Evolutionary conservation across 306 rosid genomes (phyloP).

Genomic region (Trichosanthes truncata): DNA sequence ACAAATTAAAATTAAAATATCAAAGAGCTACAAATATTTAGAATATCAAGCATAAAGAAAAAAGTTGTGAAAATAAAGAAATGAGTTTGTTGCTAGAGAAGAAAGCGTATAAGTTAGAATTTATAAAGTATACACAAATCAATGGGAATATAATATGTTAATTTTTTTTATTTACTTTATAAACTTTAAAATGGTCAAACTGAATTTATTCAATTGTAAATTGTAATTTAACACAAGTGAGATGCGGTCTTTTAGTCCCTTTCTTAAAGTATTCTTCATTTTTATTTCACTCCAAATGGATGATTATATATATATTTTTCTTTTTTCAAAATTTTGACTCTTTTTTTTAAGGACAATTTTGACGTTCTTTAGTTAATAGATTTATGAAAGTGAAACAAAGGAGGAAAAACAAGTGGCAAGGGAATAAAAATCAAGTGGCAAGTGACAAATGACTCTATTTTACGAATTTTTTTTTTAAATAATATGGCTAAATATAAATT

Average conservation of each 20-base stretch:
- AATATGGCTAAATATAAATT: not conserved
- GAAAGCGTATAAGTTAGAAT: not conserved
- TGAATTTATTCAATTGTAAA: not conserved
- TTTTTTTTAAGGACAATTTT: not conserved
- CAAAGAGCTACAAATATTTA: no score
- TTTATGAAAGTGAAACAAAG: not conserved
- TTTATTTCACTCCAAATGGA: not conserved
- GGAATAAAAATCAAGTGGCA: not conserved
- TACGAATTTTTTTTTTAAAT: not conserved
- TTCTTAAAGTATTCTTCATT: not conserved
- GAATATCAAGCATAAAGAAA: no score
- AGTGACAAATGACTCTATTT: not conserved
- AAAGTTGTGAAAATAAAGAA: no score
- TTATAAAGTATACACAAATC: not conserved
- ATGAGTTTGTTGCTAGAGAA: not conserved
- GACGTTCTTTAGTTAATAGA: not conserved
- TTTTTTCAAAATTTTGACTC: not conserved
- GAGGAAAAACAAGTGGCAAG: not conserved
- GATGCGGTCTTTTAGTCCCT: not conserved
- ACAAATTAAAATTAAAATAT: no score
- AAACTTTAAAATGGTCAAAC: not conserved
- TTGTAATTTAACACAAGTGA: not conserved
- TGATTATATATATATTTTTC: not conserved
- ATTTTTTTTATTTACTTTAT: not conserved
- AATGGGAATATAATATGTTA: not conserved